Conservation (phyloP, 139 green algal genomes). For the Dunaliella primolecta region DNA sequence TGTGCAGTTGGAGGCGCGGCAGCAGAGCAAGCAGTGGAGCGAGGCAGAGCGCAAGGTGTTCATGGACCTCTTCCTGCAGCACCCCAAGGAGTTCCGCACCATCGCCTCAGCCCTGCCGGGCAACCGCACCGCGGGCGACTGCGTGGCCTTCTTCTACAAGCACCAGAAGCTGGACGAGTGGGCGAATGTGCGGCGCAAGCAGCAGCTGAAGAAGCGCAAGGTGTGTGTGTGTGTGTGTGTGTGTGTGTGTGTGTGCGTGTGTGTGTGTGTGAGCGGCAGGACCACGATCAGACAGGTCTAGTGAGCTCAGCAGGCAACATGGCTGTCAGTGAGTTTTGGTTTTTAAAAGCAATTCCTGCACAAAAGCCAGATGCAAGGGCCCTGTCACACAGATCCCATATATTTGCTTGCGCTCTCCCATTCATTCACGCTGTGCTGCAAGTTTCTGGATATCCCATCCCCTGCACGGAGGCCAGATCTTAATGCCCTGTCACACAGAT, state of each 20-base stretch:
- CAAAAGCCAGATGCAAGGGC: too few species aligned
- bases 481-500: too few species aligned
- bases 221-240: conserved; percentile 34
- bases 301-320: too few species aligned
- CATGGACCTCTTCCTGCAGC: conserved; percentile 78
- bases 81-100: conserved; percentile 73
- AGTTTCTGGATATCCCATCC: too few species aligned
- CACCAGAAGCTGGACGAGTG: conserved; percentile 90
- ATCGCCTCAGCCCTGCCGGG: conserved; percentile 75
- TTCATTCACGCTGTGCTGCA: too few species aligned
- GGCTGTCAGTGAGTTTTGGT: too few species aligned
- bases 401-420: too few species aligned
- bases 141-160: conserved; percentile 81
- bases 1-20: conserved; percentile 12
- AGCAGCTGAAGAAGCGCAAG: conserved; percentile 87
- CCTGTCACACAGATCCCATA: too few species aligned
- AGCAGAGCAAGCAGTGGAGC: conserved; percentile 59
- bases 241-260: background rate
- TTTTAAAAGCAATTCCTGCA: too few species aligned
- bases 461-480: too few species aligned
- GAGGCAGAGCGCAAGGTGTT: conserved; percentile 80
- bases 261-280: background rate
- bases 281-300: background rate
- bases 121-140: conserved; percentile 70
- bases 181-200: conserved; percentile 71